Evolutionary conservation across 2,329 filamentous ascomycete species (phyloP).

Genomic region (Bipolaris bicolor): DNA sequence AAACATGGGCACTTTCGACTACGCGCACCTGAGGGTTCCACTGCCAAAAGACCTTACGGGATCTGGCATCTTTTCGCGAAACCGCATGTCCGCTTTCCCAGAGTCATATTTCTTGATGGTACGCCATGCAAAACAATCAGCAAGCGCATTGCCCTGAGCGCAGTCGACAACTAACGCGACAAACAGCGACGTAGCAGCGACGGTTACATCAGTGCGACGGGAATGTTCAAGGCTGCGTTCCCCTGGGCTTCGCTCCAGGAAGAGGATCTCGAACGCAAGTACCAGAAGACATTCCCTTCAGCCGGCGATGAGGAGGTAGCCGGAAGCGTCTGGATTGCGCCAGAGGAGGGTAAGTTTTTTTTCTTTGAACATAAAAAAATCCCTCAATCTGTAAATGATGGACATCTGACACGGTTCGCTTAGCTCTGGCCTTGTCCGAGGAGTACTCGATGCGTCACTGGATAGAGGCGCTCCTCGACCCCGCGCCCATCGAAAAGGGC

Average conservation of each 20-base stretch:
- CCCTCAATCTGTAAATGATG: not conserved
- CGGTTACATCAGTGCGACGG: constrained; percentile 82
- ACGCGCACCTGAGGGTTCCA: constrained; percentile 91
- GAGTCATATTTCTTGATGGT: constrained; percentile 96
- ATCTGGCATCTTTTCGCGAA: constrained; percentile 86
- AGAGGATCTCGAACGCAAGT: constrained; percentile 77
- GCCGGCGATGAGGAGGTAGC: constrained; percentile 92
- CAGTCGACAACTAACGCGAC: constrained; percentile 36
- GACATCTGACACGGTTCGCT: constrained; percentile 34
- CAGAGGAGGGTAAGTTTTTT: constrained; percentile 65
- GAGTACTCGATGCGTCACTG: constrained; percentile 87
- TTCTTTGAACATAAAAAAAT: not conserved
- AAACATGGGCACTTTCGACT: constrained; percentile 86
- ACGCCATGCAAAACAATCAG: constrained; percentile 41
- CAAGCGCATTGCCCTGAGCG: constrained; percentile 7
- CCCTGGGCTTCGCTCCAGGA: constrained; percentile 75
- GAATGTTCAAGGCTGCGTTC: constrained; percentile 92
- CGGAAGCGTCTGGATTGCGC: constrained; percentile 95
- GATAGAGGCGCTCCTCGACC: constrained; percentile 91
- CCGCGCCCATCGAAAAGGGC: constrained; percentile 74
- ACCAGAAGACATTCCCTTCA: constrained; percentile 80
- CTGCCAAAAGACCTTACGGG: constrained; percentile 85
- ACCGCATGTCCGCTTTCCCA: constrained; percentile 67
- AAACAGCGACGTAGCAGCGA: constrained; percentile 77
- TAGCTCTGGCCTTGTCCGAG: constrained; percentile 80